phyloP scores from a whole-genome alignment of 352 stramenopile genomes.

The Globisporangium alternatum region DNA sequence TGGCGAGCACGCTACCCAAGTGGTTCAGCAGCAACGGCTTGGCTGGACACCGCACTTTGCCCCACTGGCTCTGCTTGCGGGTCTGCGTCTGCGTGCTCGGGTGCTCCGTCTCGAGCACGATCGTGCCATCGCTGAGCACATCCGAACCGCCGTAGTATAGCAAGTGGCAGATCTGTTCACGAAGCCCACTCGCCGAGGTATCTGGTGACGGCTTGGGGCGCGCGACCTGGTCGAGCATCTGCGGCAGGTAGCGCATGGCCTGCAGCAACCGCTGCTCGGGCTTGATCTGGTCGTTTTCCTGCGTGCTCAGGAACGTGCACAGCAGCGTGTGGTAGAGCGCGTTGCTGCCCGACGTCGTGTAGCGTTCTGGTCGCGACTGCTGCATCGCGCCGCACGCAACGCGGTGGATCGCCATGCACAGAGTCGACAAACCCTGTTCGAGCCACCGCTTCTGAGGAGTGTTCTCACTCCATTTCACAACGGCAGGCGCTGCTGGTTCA shows the following conservation, averaged over 20 bases:
- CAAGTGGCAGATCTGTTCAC: conserved; percentile 54
- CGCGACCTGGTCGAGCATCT: conserved; percentile 65
- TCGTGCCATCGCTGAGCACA: conserved; percentile 57
- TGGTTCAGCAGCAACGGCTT: conserved; percentile 76
- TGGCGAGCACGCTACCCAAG: conserved; percentile 70
- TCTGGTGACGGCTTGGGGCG: conserved; percentile 24
- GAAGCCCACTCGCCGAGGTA: conserved; percentile 24
- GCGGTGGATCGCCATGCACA: conserved; percentile 86
- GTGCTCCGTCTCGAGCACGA: conserved; percentile 72
- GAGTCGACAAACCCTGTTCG: conserved; percentile 59
- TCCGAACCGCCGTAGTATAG: conserved; percentile 75
- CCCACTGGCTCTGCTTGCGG: conserved; percentile 84
- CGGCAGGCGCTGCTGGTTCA: not conserved
- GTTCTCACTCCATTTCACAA: conserved; percentile 16
- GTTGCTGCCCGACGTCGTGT: conserved; percentile 70
- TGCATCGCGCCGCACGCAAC: conserved; percentile 81
- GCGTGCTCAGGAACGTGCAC: conserved; percentile 65
- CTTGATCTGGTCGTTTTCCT: conserved; percentile 58
- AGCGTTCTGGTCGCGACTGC: conserved; percentile 78
- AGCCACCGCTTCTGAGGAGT: conserved; percentile 50
- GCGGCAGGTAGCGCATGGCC: conserved; percentile 69
- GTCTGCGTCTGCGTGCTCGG: conserved; percentile 83
- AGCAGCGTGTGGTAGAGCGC: conserved; percentile 79
- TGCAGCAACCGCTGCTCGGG: conserved; percentile 60
- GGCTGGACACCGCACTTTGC: conserved; percentile 70